phyloP scores from a whole-genome alignment of 2,329 filamentous ascomycete genomes.

The Aspergillus felis region DNA sequence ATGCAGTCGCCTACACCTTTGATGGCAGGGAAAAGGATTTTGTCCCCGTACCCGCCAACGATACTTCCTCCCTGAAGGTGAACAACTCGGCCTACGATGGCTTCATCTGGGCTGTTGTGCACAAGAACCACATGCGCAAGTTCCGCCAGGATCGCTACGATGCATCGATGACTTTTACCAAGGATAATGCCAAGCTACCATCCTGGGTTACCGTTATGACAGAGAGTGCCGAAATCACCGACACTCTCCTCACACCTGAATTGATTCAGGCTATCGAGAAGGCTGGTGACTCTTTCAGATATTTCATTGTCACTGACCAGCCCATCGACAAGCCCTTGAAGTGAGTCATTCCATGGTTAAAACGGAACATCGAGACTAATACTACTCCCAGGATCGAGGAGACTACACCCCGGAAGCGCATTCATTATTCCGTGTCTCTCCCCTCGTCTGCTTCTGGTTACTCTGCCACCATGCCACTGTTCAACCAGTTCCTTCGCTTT shows the following conservation, averaged over 20 bases:
- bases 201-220: constrained; percentile 91
- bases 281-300: constrained; percentile 78
- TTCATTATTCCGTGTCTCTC: constrained; percentile 71
- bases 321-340: constrained; percentile 80
- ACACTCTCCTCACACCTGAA: constrained; percentile 81
- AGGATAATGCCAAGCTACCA: constrained; percentile 87
- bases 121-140: constrained; percentile 90
- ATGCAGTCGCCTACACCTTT: constrained; percentile 79
- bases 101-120: constrained; percentile 92
- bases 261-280: constrained; percentile 73
- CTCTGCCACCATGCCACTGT: constrained; percentile 65
- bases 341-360: constrained; percentile 49
- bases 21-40: constrained; percentile 84
- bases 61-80: constrained; percentile 54
- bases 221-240: constrained; percentile 92
- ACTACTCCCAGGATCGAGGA: constrained; percentile 66
- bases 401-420: constrained; percentile 76
- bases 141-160: constrained; percentile 93
- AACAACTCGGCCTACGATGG: constrained; percentile 69
- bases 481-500: constrained; percentile 78
- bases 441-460: constrained; percentile 61
- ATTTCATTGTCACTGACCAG: constrained; percentile 85
- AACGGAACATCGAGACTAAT: background rate
- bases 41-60: constrained; percentile 61
- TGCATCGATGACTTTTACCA: constrained; percentile 84